Base-by-base conservation (phyloP, 768 basidiomycete species). In the Baorangia bicolor region DNA sequence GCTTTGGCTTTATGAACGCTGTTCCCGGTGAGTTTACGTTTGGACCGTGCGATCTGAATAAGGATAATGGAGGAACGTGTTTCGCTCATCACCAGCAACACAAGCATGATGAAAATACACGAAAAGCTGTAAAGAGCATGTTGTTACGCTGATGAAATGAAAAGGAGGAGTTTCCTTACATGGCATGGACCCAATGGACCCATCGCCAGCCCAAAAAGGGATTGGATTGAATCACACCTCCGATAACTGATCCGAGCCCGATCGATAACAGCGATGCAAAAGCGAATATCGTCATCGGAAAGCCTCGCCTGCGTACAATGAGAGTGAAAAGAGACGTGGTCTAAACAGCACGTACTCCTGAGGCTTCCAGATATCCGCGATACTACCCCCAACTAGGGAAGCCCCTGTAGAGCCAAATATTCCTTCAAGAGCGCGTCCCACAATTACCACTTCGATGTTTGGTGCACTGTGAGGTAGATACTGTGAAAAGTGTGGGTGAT, bases 141-240 rank as follows among this genome's bases (percentile, higher is more conserved):
- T 21, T 18, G 5, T n/a, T 9, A 9, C 5, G 28, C 14, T 23
- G 28, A 18, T 20, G 12, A 35, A 12, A n/a, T 8, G 5, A 31
- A 49, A 20, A 21, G 25, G 5, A 42, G 20, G 2, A 2, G 11
- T 41, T 13, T 30, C 30, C 64, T 51, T 46, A 83, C 86, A 86
- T 87, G 64, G 83, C 70, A 55, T 85, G 82, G 13, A 91, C 77
- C 89, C 89, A 92, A 63, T 89, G 82, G 20, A 93, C 87, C 88
- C 90, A 92, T 37, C 89, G 74, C 89, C 90, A 92, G 57, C 77
- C 77, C 6, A 91, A 71, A 30, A 72, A 72, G 0, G 75, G 71
- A 56, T 81, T 81, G 58, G 80, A 76, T 62, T 90, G 82, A 33
- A 89, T 77, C 79, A 84, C 87, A 10, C 85, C 86, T 27, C 82